Evolutionary conservation across 768 basidiomycete genomes (phyloP).

Genomic region (Serendipita sp.): DNA sequence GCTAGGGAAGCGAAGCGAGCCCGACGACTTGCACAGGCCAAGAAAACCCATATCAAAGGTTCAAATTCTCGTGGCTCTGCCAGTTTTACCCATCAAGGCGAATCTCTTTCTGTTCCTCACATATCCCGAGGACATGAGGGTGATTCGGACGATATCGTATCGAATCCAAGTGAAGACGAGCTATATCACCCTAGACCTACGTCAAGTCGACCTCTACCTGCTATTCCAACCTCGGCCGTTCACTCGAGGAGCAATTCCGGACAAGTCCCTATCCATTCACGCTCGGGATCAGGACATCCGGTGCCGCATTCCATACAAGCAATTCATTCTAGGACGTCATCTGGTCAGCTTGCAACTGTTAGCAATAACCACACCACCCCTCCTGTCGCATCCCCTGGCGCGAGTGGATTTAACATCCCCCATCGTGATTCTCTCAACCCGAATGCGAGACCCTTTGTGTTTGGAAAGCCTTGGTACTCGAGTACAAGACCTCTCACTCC

Average conservation of each 20-base stretch:
- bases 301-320: constrained; percentile 12
- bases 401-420: not conserved
- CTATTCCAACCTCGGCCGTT: constrained; percentile 34
- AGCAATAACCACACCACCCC: constrained; percentile 9
- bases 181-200: constrained; percentile 14
- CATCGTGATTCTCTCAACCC: constrained; percentile 39
- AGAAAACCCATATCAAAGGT: constrained; percentile 13
- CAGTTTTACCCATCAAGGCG: constrained; percentile 58
- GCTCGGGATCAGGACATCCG: constrained; percentile 28
- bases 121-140: not conserved
- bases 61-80: constrained; percentile 46
- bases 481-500: not conserved
- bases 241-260: constrained; percentile 34
- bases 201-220: constrained; percentile 35
- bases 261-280: constrained; percentile 31
- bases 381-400: constrained; percentile 3
- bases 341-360: constrained; percentile 9
- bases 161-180: constrained; percentile 70
- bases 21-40: constrained; percentile 43
- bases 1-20: constrained; percentile 41
- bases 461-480: constrained; percentile 25
- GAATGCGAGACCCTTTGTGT: constrained; percentile 69
- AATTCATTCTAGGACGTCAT: not conserved
- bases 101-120: not conserved
- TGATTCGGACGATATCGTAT: constrained; percentile 46